Evolutionary conservation across 177 flowering plant species (phyloP).

Genomic region (Vitis hybrid): DNA sequence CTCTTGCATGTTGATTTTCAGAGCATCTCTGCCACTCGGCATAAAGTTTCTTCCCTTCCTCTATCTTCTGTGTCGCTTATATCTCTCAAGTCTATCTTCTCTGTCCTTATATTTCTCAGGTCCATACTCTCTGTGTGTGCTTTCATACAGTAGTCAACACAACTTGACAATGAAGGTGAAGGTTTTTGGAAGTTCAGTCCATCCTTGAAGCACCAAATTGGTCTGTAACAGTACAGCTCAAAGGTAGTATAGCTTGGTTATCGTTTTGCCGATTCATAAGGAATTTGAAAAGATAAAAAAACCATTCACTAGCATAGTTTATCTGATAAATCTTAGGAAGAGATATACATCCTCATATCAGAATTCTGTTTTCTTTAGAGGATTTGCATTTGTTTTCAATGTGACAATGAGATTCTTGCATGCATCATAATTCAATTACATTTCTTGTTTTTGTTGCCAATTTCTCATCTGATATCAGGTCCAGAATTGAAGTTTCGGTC

Average conservation of each 20-base stretch:
- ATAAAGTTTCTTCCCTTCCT: neutral
- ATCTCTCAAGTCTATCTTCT: neutral
- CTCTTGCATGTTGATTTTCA: neutral
- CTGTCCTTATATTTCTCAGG: neutral
- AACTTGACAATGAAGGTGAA: neutral
- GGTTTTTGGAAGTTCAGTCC: neutral
- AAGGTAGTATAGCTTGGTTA: neutral
- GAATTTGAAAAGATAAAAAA: neutral
- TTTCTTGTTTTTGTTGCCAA: neutral
- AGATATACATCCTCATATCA: neutral
- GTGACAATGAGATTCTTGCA: neutral
- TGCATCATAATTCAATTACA: neutral
- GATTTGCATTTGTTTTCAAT: neutral
- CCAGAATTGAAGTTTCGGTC: neutral
- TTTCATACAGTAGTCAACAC: neutral
- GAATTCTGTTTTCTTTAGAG: neutral
- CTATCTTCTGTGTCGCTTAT: neutral
- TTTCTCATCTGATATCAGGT: neutral
- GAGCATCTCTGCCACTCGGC: slow-evolving; percentile 8
- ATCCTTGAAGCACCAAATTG: neutral
- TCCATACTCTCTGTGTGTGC: neutral
- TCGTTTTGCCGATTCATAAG: neutral
- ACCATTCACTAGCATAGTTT: too few species aligned
- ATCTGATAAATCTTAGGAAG: too few species aligned
- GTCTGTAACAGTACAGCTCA: neutral